Base-by-base conservation (phyloP, 116 monocot species). In the Zostera marina region DNA sequence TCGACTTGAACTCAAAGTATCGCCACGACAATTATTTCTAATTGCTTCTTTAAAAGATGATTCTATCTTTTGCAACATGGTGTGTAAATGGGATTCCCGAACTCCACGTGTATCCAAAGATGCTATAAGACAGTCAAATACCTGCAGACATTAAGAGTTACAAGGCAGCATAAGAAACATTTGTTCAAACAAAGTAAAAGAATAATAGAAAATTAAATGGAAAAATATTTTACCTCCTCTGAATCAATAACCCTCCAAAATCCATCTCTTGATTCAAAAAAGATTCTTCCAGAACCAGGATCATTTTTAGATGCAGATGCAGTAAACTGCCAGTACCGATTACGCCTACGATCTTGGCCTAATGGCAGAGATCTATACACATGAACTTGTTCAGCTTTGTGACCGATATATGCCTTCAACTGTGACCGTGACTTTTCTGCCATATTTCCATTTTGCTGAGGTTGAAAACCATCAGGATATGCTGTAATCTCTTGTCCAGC, bases 261-360 rank as follows among this genome's bases (percentile, higher is more conserved):
- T 7, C 86, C 77, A 72, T 92, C 83, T 60, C 66, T 82, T 40
- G 86, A 82, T 62, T 92, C 92, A 67, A 86, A 92, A 69, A 86
- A 80, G 49, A 92, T 92, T 67, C 92, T 77, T 43, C 86, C 83
- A 23, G 76, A 77, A 54, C 92, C 87, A 68, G 73, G 78, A 78
- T 92, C 92, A 76, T 80, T 71, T 42, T 75, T 80, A 44, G 96
- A 98, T 54, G 89, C 67, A 62, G 85, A 82, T 22, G 96, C 78
- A 4, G 78, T 75, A 74, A 98, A 89, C 57, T 77, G 73, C 96
- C 96, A 98, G 63, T 98, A 98, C 9, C 83, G 75, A 42, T 98
- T 98, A 17, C 80, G 77, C 61, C 96, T 85, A 42, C 96, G 85
- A 63, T 89, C 96, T 81, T 98, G 85, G 52, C 96, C 96, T 23